Base-by-base conservation (phyloP, 805 yeast species). In the Metschnikowia reukaufii region DNA sequence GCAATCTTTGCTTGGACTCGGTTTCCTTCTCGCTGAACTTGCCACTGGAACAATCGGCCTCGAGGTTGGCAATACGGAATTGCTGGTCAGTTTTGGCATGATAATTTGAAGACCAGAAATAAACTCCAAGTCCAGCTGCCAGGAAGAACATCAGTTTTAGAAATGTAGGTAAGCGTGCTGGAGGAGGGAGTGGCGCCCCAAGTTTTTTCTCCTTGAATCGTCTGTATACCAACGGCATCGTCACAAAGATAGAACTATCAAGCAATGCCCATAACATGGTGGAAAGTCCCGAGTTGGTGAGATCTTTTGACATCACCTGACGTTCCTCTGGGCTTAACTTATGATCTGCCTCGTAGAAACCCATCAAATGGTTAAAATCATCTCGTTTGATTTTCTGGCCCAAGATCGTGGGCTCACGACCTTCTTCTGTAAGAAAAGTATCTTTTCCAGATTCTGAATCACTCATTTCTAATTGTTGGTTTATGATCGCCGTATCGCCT, bases 271-370 rank as follows among this genome's bases (percentile, higher is more conserved):
- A 69, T 59, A 29, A 52, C 57, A 15, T 68, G 25, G 76, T 66
- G 1, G 66, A 53, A 4, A 60, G 55, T 5, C 73, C 64, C 36
- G 74, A 64, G 4, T 62, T 54, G 25, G 65, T 56, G 52, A 73
- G 74, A 9, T 73, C 62, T 10, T 62, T 56, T 3, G 76, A 67
- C 18, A 81, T 56, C 16, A 66, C 66, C 16, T 59, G 54, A 34
- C 86, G 59, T 39, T 81, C 82, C 4, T 60, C 57, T 1, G 65
- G 49, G 17, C 66, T 68, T 35, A 81, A 58, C 4, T 51, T 58
- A 31, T 71, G 73, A 50, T 81, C 86, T 32, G 67, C 68, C 34
- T 78, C 77, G 50, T 79, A 77, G 56, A 81, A 78, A 23, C 66
- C 62, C 44, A 73, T 61, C 2, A 66, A 60, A n/a, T 72, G 70